These are phyloP conservation scores for Podosphaera xanthii DNA, from an alignment of 2,329 filamentous ascomycete species.

Conservation along the genomic window DNA sequence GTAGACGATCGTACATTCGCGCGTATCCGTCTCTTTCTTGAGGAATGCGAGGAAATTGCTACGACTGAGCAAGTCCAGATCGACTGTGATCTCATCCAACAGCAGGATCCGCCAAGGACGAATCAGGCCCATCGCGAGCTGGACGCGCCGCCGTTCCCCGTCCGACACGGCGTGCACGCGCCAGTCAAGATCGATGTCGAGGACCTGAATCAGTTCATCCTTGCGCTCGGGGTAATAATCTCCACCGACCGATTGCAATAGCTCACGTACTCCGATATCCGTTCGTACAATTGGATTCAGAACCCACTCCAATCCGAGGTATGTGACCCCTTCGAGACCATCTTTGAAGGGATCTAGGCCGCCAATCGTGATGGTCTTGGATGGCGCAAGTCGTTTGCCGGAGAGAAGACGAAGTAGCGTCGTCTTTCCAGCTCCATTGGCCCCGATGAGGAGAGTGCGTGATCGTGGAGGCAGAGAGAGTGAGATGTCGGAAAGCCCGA, in stretches of 20 bases:
- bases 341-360: constrained; percentile 83
- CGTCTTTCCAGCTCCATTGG: constrained; percentile 93
- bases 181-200: constrained; percentile 84
- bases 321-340: constrained; percentile 79
- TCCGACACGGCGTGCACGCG: constrained; percentile 91
- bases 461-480: constrained; percentile 62
- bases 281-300: constrained; percentile 89
- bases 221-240: constrained; percentile 59
- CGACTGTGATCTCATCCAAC: constrained; percentile 91
- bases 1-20: constrained; percentile 83
- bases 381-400: constrained; percentile 78
- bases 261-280: constrained; percentile 75
- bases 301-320: constrained; percentile 94
- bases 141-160: constrained; percentile 74
- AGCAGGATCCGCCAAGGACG: constrained; percentile 79
- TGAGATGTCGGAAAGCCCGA: constrained; percentile 51
- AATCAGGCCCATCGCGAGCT: constrained; percentile 86
- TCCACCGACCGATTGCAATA: constrained; percentile 69
- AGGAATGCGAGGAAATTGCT: constrained; percentile 71
- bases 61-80: constrained; percentile 70
- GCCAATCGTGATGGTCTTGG: constrained; percentile 48
- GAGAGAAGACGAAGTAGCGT: constrained; percentile 79
- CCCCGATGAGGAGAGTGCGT: constrained; percentile 78
- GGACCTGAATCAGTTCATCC: constrained; percentile 66
- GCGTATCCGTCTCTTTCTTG: constrained; percentile 60